Conservation (phyloP, 2,329 filamentous ascomycete species). For the Diaporthe destruens region DNA sequence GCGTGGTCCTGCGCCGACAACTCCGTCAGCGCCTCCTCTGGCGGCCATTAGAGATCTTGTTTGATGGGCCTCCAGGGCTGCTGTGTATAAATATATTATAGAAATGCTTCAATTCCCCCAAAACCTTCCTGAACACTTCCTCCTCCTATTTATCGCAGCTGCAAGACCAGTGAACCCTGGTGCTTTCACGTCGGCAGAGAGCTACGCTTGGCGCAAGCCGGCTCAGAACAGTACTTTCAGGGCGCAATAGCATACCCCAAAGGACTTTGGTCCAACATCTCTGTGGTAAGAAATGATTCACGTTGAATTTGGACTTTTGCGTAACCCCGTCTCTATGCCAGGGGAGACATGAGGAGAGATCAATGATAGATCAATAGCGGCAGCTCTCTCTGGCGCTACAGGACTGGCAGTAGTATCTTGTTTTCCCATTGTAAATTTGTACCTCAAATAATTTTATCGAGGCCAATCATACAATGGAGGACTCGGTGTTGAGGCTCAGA, state of each 20-base stretch:
- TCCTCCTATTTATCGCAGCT: background rate
- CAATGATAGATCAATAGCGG: background rate
- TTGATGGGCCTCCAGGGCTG: background rate
- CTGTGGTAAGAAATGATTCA: background rate
- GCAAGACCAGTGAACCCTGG: background rate
- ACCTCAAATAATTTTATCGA: background rate
- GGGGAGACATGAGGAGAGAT: background rate
- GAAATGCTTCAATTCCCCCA: background rate
- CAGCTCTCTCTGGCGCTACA: background rate
- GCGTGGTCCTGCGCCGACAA: slow-evolving; percentile 24
- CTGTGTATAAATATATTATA: background rate
- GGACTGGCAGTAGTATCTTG: background rate
- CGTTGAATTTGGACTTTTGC: background rate
- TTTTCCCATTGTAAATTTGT: background rate
- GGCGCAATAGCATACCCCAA: background rate
- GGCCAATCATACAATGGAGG: background rate
- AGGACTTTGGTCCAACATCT: background rate
- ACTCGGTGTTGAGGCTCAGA: background rate
- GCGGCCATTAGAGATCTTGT: background rate
- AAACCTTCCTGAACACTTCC: background rate
- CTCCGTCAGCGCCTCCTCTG: background rate
- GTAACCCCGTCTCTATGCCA: background rate
- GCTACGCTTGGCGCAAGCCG: background rate
- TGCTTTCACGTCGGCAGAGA: background rate
- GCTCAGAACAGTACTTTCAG: background rate